A percentile compares a stretch with the other conserved stretches of the same genome.
Evolutionary conservation across 2,329 filamentous ascomycete genomes (phyloP).

Genomic region (Diaporthe sp.): DNA sequence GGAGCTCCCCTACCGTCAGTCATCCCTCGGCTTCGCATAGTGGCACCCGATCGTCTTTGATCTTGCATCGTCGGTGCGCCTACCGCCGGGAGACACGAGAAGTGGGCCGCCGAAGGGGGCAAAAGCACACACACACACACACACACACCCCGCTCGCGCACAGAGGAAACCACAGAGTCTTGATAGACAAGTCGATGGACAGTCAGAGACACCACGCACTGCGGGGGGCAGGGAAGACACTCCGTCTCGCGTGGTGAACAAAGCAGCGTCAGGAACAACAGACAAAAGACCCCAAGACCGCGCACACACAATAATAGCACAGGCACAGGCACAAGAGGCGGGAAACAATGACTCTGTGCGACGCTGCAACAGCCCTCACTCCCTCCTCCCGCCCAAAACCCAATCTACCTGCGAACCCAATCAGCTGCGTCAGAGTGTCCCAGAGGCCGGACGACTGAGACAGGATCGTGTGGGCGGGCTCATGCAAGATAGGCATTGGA

Average conservation of each 20-base stretch:
- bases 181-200: neutral
- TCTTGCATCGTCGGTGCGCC: slow-evolving; percentile 32
- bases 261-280: neutral
- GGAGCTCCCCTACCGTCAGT: neutral
- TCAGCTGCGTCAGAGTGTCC: neutral
- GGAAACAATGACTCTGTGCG: slow-evolving; percentile 1
- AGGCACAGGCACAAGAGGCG: neutral
- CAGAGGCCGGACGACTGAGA: slow-evolving; percentile 22
- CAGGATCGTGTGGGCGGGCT: slow-evolving; percentile 23
- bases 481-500: slow-evolving; percentile 27
- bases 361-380: neutral
- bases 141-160: neutral
- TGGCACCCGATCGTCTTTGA: slow-evolving; percentile 32
- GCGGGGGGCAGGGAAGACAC: neutral
- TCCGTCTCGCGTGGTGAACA: neutral
- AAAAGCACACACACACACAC: neutral
- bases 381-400: neutral
- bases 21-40: slow-evolving; percentile 16
- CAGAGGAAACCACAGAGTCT: neutral
- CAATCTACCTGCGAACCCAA: slow-evolving; percentile 28
- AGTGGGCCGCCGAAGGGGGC: neutral
- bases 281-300: neutral
- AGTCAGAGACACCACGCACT: slow-evolving; percentile 1
- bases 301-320: neutral
- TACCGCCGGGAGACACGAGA: slow-evolving; percentile 21